Evolutionary conservation across 768 basidiomycete genomes (phyloP), one percentile per base, ranked within the genome.

Genomic region (Leccinum arenicola): DNA sequence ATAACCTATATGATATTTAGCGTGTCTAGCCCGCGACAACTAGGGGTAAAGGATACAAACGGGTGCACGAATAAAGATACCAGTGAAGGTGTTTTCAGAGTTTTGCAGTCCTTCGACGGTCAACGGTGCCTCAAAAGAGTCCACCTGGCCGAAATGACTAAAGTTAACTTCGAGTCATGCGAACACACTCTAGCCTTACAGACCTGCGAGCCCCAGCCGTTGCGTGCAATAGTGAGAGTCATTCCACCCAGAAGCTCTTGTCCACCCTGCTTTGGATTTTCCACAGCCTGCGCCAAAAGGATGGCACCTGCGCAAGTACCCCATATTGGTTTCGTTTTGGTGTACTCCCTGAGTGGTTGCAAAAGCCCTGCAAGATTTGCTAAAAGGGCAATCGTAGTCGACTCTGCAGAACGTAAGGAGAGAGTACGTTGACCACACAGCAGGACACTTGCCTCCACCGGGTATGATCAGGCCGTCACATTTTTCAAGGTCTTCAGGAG

Each of bases 271-370:
- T 93, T 94, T 3, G 86, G 83, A 48, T 89, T 88, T 48, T 87
- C 84, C 3, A 93, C 83, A 12, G 80, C 75, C 62, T 87, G 80
- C 2, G 94, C 83, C 50, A 98, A 82, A 19, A 98, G 77, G 55
- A 98, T 97, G 43, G 95, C 95, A 11, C 96, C 95, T 0, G 95
- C 95, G 73, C 95, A 98, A 0, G 94, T 97, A 3, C 95, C 95
- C 94, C 94, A 98, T 3, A 95, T 84, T 0, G 93, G 86, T 68
- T 89, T 93, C 1, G 67, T 71, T 63, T 77, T 77, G n/a, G 87
- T 78, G 63, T 95, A 95, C 38, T 83, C 79, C 38, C 83, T 80
- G 5, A 98, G 78, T 7, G 91, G 93, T n/a, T 89, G 85, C 15
- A 94, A 70, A 43, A 98, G 81, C 0, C 92, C 92, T 0, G 87